A percentile compares a stretch with the other conserved stretches of the same genome.
phyloP scores from a whole-genome alignment of 192 early-diverging fungal genomes.

The Allomyces macrogynus region DNA sequence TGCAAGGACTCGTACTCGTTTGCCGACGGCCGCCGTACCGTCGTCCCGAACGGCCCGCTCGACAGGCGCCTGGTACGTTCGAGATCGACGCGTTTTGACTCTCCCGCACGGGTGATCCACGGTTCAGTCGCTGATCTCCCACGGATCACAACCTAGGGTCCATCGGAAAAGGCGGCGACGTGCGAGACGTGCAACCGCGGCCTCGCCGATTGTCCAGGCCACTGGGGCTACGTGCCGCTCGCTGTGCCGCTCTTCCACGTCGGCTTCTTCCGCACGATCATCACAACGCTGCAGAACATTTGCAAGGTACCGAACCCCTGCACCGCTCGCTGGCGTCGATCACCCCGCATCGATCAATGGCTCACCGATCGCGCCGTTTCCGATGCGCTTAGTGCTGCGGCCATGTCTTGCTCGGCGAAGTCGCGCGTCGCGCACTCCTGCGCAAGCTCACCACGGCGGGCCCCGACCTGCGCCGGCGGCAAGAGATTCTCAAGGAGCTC shows the following conservation, averaged over 20 bases:
- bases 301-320: conserved; percentile 50
- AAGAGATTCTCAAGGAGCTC: conserved; percentile 57
- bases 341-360: conserved; percentile 1
- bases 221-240: conserved; percentile 85
- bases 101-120: not conserved
- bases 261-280: conserved; percentile 82
- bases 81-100: not conserved
- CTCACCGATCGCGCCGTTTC: not conserved
- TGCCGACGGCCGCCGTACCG: conserved; percentile 15
- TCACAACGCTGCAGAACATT: conserved; percentile 82
- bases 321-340: not conserved
- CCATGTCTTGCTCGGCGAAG: conserved; percentile 69
- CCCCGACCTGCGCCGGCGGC: conserved; percentile 61
- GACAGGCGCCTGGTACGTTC: conserved; percentile 61
- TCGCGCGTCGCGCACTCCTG: conserved; percentile 46
- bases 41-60: conserved; percentile 63
- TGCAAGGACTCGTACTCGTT: no score
- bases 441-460: conserved; percentile 46
- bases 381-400: conserved; percentile 42
- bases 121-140: not conserved
- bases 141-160: conserved; percentile 17
- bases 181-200: conserved; percentile 83
- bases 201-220: conserved; percentile 81
- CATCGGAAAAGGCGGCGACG: conserved; percentile 53
- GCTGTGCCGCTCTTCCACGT: conserved; percentile 93